Evolutionary conservation across 2,329 filamentous ascomycete species (phyloP).

Genomic region (Alternaria ethzedia): DNA sequence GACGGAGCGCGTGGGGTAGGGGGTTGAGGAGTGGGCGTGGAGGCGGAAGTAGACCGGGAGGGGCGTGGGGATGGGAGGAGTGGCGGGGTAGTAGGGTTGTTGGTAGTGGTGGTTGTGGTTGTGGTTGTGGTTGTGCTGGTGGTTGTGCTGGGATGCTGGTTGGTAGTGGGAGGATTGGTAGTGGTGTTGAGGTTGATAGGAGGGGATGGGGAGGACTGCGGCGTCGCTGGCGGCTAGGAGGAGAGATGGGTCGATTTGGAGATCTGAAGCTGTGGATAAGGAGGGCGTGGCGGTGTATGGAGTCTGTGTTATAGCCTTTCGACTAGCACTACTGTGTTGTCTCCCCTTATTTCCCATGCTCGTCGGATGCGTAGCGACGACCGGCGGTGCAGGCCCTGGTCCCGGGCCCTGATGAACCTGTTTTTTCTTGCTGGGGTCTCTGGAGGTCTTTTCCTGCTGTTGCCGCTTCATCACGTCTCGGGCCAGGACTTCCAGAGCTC

Average conservation of each 20-base stretch:
- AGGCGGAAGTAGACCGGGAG: conserved; percentile 16
- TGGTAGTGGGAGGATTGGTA: conserved; percentile 37
- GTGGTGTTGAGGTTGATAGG: conserved; percentile 16
- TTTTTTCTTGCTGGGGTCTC: conserved; percentile 57
- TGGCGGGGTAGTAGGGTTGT: conserved; percentile 13
- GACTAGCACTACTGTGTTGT: conserved; percentile 7
- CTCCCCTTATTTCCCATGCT: conserved; percentile 41
- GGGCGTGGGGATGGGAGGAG: neutral
- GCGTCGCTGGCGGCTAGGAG: conserved; percentile 63
- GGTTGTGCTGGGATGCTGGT: conserved; percentile 22
- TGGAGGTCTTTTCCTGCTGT: conserved; percentile 69
- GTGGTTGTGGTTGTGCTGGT: neutral
- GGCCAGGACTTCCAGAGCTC: conserved; percentile 73
- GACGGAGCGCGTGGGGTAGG: conserved; percentile 54
- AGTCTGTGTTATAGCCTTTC: conserved; percentile 5
- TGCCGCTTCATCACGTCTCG: conserved; percentile 80
- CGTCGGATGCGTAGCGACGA: conserved; percentile 23
- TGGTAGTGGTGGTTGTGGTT: conserved; percentile 15
- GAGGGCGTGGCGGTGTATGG: conserved; percentile 18
- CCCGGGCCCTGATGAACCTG: conserved; percentile 49
- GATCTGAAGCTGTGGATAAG: conserved; percentile 53
- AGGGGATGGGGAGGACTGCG: conserved; percentile 40
- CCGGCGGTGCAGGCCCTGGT: conserved; percentile 49
- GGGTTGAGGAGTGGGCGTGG: conserved; percentile 60
- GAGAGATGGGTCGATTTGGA: conserved; percentile 69